phyloP scores from a whole-genome alignment of 345 rosid genomes.

The Iberis pinnata region DNA sequence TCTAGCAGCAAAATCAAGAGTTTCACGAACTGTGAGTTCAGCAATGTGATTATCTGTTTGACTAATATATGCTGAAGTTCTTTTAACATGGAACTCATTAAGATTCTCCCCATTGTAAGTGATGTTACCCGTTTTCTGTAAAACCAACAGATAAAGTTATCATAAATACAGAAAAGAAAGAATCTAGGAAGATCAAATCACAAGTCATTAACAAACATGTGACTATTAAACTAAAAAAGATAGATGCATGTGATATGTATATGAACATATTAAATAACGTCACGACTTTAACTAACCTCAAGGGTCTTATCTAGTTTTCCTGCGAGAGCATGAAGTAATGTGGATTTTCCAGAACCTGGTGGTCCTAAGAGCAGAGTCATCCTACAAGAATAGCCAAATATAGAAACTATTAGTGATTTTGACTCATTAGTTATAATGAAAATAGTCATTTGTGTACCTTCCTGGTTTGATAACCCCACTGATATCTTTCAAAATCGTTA shows the following conservation, averaged over 20 bases:
- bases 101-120: slow-evolving; percentile 70
- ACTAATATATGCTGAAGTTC: slow-evolving; percentile 86
- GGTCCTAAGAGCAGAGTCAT: slow-evolving; percentile 94
- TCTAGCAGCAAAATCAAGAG: slow-evolving; percentile 87
- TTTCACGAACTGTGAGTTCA: slow-evolving; percentile 89
- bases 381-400: slow-evolving; percentile 33
- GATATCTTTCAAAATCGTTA: slow-evolving; percentile 52
- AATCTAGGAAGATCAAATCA: neutral
- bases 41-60: slow-evolving; percentile 88
- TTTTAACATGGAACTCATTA: slow-evolving; percentile 59
- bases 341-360: slow-evolving; percentile 87
- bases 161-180: slow-evolving; percentile 1
- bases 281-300: slow-evolving; percentile 44
- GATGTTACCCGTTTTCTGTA: slow-evolving; percentile 58
- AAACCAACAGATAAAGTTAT: neutral
- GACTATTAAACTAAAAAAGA: slow-evolving; percentile 10
- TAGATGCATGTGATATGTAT: slow-evolving; percentile 21
- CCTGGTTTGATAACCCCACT: slow-evolving; percentile 67
- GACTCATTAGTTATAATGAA: neutral
- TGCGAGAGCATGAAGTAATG: slow-evolving; percentile 68
- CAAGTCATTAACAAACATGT: slow-evolving; percentile 10
- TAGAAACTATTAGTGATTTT: neutral
- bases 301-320: slow-evolving; percentile 63
- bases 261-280: slow-evolving; percentile 15
- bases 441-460: slow-evolving; percentile 38